These are phyloP conservation scores for Xylariaceae sp. DNA, from an alignment of 2,329 filamentous ascomycete genomes.

Conservation along the genomic window DNA sequence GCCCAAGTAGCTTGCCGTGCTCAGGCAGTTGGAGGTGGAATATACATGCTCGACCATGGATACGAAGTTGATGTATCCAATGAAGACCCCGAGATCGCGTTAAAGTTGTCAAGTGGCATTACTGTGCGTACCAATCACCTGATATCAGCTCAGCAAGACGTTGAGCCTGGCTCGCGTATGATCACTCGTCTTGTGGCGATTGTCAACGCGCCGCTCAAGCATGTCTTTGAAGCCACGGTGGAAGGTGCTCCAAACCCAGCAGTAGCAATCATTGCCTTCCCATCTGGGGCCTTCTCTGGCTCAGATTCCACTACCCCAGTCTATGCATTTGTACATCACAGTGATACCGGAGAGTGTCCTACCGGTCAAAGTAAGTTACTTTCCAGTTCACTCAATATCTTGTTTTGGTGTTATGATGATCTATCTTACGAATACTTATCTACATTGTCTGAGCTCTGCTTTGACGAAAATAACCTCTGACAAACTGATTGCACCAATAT, in stretches of 20 bases:
- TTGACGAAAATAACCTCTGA: constrained; percentile 89
- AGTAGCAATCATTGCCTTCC: constrained; percentile 66
- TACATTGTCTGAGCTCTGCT: constrained; percentile 96
- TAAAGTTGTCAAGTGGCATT: constrained; percentile 55
- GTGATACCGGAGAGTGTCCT: constrained; percentile 90
- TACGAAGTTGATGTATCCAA: constrained; percentile 38
- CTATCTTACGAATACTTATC: constrained; percentile 89
- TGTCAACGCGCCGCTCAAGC: constrained; percentile 59
- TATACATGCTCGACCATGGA: constrained; percentile 80
- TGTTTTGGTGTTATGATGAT: constrained; percentile 73
- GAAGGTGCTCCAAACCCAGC: constrained; percentile 76
- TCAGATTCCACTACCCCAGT: constrained; percentile 40
- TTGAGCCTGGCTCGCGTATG: constrained; percentile 23
- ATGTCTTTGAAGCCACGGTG: constrained; percentile 64
- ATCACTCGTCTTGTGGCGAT: constrained; percentile 64
- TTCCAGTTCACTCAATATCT: constrained; percentile 10
- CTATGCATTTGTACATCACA: constrained; percentile 72
- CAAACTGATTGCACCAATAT: constrained; percentile 66
- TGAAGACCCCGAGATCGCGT: constrained; percentile 29
- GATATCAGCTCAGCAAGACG: constrained; percentile 39
- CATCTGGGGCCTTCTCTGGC: constrained; percentile 45
- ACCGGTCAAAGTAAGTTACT: constrained; percentile 76
- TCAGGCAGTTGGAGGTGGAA: constrained; percentile 81
- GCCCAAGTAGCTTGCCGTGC: constrained; percentile 89
- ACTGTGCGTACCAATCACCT: constrained; percentile 51